Base-by-base conservation (phyloP, 345 rosid genomes). In the Crucihimalaya himalaica region DNA sequence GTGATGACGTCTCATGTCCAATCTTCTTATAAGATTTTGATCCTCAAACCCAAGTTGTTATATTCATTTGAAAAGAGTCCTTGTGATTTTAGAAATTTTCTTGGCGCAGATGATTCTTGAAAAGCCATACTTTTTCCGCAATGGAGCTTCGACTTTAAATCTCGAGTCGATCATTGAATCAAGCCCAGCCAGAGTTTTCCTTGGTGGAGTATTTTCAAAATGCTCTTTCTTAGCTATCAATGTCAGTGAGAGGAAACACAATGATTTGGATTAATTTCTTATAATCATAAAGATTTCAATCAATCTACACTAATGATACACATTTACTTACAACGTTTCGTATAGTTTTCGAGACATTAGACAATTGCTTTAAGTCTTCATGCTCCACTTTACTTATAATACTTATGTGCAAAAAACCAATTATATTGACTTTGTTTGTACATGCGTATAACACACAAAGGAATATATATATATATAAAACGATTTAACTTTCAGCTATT, bases 301-400 rank as follows among this genome's bases (percentile, higher is more conserved):
- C 3, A 47, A 10, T 57, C 18, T 28, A 12, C 9, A 50, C 4
- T 6, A 37, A 39, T 15, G 16, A 32, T 20, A 14, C 2, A n/a
- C 8, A 29, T 54, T 18, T 60, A 72, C 93, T 86, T 70, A 90
- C 93, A 68, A 89, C 93, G 78, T 90, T 88, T 76, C 83, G 80
- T 63, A 93, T 81, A 5, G 85, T 60, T 77, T 85, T 86, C 0
- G 97, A 93, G 45, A 93, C 96, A 37, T 72, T 69, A 42, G 77
- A 63, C 53, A 93, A 87, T 68, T 82, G 89, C 82, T 89, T 86
- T 78, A 93, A 77, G 76, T 93, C 97, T 28, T 78, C 86, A 67
- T 90, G 97, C 70, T 86, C 83, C 53, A 93, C 96, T 7, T 84
- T 80, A 35, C 93, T 84, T 1, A 93, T 79, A 43, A 93, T 80